Percentiles rank a stretch among this genome's conserved stretches.
Evolutionary conservation across 2,329 filamentous ascomycete genomes (phyloP).

Genomic region (Mycocentrospora acerina): DNA sequence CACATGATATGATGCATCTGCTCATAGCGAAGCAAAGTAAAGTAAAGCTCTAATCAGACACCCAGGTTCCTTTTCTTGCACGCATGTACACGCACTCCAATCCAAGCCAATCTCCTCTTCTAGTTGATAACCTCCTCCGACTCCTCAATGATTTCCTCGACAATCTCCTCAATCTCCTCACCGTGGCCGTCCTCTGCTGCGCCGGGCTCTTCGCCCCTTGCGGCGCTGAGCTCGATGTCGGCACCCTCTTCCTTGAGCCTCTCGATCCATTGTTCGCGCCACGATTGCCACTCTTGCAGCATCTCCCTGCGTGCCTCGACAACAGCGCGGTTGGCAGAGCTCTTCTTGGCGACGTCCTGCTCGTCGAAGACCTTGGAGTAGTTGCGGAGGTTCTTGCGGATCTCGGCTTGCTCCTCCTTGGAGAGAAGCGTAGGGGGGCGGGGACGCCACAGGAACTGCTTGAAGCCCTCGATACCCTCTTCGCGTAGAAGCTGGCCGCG

Average conservation of each 20-base stretch:
- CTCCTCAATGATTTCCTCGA: conserved; percentile 89
- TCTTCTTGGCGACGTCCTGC: conserved; percentile 89
- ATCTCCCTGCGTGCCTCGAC: conserved; percentile 81
- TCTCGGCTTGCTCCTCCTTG: conserved; percentile 96
- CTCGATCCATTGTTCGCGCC: conserved; percentile 71
- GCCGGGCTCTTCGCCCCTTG: conserved; percentile 44
- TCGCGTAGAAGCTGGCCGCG: conserved; percentile 85
- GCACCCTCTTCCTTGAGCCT: conserved; percentile 63
- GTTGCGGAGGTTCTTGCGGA: conserved; percentile 97
- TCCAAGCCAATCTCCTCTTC: no score
- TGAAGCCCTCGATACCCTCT: conserved; percentile 93
- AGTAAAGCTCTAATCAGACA: no score
- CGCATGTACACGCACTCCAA: no score
- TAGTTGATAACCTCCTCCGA: conserved; percentile 80
- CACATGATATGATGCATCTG: no score
- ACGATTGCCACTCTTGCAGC: conserved; percentile 86
- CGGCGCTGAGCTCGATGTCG: conserved; percentile 57
- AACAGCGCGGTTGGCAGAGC: conserved; percentile 89
- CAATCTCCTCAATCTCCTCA: conserved; percentile 70
- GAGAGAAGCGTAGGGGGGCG: conserved; percentile 85
- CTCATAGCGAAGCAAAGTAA: no score
- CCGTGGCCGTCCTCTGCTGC: conserved; percentile 50
- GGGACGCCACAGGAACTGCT: conserved; percentile 94
- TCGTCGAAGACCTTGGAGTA: conserved; percentile 95
- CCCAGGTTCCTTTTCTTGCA: no score